These are phyloP conservation scores for Paxillus ammoniavirescens DNA, from an alignment of 768 basidiomycete genomes.

Conservation along the genomic window DNA sequence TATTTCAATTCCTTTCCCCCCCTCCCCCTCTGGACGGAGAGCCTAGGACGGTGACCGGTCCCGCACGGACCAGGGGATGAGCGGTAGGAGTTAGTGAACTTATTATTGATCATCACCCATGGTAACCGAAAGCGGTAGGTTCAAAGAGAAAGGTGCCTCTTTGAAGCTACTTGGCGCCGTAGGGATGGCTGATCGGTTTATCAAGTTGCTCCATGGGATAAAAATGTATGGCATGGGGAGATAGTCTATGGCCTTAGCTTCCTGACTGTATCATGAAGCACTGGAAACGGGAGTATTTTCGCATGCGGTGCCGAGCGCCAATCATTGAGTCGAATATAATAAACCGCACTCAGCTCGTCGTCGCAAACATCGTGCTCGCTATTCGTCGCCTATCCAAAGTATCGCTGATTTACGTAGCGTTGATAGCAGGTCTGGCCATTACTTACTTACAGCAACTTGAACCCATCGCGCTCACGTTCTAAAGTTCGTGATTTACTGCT, in stretches of 20 bases:
- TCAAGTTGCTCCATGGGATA: not conserved
- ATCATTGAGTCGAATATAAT: not conserved
- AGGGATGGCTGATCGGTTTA: not conserved
- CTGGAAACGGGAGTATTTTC: not conserved
- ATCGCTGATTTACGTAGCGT: not conserved
- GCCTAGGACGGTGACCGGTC: not conserved
- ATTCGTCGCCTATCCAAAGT: not conserved
- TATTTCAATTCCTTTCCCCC: not conserved
- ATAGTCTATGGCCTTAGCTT: not conserved
- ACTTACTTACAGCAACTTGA: not conserved
- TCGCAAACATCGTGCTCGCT: not conserved
- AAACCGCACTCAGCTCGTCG: not conserved
- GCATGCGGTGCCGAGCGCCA: not conserved
- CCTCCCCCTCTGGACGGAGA: no score
- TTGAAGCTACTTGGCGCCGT: slow-evolving; percentile 1
- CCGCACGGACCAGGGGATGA: no score
- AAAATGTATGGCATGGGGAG: not conserved
- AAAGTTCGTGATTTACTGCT: not conserved
- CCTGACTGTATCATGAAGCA: not conserved
- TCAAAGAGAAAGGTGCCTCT: slow-evolving; percentile 15
- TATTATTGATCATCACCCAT: no score
- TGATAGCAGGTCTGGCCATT: slow-evolving; percentile 1
- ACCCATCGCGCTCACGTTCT: slow-evolving; percentile 1
- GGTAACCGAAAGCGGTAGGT: not conserved
- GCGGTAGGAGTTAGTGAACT: no score